Conservation (phyloP, 2,329 filamentous ascomycete species). For the Alternaria sp. region DNA sequence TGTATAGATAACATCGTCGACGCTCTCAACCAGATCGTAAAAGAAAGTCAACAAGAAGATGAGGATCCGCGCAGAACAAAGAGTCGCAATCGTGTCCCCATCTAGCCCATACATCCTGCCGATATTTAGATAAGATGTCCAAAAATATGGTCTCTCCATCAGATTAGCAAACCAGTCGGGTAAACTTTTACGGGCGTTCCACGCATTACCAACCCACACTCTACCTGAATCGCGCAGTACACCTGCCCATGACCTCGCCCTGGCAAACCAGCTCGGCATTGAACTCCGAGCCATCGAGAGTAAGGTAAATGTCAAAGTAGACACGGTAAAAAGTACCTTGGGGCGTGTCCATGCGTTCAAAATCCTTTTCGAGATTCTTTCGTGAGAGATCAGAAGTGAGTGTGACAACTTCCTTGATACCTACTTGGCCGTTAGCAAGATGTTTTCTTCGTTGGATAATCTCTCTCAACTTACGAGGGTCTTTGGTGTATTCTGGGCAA, state of each 20-base stretch:
- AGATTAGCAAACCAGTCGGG: not conserved
- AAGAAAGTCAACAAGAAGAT: not conserved
- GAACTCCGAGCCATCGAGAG: slow-evolving; percentile 96
- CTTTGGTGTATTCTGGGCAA: slow-evolving; percentile 98
- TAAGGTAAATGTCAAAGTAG: slow-evolving; percentile 79
- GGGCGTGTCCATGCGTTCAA: slow-evolving; percentile 98
- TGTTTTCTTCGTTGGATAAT: not conserved
- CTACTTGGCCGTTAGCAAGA: slow-evolving; percentile 56
- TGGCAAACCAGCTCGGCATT: slow-evolving; percentile 99
- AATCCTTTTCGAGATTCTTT: slow-evolving; percentile 99
- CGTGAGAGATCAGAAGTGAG: slow-evolving; percentile 95
- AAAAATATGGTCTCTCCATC: not conserved
- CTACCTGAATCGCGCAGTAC: slow-evolving; percentile 84
- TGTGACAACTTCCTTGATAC: slow-evolving; percentile 98
- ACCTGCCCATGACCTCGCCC: slow-evolving; percentile 97
- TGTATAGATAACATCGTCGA: not conserved
- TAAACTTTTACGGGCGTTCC: not conserved
- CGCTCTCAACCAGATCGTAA: not conserved
- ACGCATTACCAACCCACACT: not conserved
- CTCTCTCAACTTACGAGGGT: slow-evolving; percentile 80
- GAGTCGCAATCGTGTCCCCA: not conserved
- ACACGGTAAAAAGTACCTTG: slow-evolving; percentile 77
- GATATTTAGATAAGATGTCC: not conserved
- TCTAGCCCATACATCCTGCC: not conserved
- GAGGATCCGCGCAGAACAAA: not conserved